Percentiles rank a stretch among this genome's conserved stretches.
These are phyloP conservation scores for Pisolithus marmoratus DNA, from an alignment of 768 basidiomycete species.

Conservation along the genomic window DNA sequence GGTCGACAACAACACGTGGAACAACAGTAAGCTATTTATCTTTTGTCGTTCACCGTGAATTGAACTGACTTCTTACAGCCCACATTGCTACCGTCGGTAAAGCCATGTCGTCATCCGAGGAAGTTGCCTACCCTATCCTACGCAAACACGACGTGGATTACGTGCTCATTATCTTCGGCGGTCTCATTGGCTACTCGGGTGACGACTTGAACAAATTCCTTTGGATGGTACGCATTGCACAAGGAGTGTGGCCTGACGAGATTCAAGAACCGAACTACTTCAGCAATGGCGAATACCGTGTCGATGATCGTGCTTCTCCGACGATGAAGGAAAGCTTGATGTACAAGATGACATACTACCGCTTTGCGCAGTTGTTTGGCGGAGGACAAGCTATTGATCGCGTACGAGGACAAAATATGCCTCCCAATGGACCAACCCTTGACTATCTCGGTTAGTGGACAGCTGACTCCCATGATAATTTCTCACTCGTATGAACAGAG, in stretches of 20 bases:
- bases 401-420: slow-evolving; percentile 83
- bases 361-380: slow-evolving; percentile 89
- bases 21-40: slow-evolving; percentile 71
- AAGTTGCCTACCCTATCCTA: slow-evolving; percentile 94
- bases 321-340: slow-evolving; percentile 95
- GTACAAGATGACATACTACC: slow-evolving; percentile 99
- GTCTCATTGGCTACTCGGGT: slow-evolving; percentile 92
- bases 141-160: slow-evolving; percentile 98
- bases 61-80: slow-evolving; percentile 38
- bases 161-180: slow-evolving; percentile 95
- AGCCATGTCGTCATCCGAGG: slow-evolving; percentile 92
- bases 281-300: slow-evolving; percentile 88
- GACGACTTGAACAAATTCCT: slow-evolving; percentile 99
- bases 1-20: slow-evolving; percentile 99
- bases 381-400: slow-evolving; percentile 70
- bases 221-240: slow-evolving; percentile 95
- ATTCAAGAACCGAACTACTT: slow-evolving; percentile 95
- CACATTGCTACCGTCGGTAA: slow-evolving; percentile 99
- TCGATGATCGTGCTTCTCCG: slow-evolving; percentile 78
- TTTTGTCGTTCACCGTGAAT: background rate
- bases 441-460: slow-evolving; percentile 74
- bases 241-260: slow-evolving; percentile 98
- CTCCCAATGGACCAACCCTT: slow-evolving; percentile 69
- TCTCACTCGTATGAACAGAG: slow-evolving; percentile 41
- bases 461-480: slow-evolving; percentile 2